phyloP scores from a whole-genome alignment of 1,284 basidiomycete genomes.

The Pseudomicrostroma phylloplanum region DNA sequence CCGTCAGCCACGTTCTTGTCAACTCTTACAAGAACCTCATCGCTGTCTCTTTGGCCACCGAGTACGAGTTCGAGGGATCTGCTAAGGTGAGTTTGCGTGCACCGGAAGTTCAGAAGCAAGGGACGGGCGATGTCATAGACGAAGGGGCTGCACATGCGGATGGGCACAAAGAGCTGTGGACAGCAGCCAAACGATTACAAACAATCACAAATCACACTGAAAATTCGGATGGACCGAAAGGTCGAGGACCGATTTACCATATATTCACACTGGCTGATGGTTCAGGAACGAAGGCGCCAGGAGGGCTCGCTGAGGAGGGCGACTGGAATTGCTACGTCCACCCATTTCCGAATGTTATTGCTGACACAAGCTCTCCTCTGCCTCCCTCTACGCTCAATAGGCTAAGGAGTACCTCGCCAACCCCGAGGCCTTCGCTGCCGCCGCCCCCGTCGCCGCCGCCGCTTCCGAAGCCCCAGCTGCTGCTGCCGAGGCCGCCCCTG shows the following conservation, averaged over 20 bases:
- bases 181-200: constrained; percentile 15
- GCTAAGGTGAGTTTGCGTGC: constrained; percentile 65
- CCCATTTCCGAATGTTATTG: not conserved
- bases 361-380: not conserved
- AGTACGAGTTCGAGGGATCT: constrained; percentile 88
- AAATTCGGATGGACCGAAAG: constrained; percentile 62
- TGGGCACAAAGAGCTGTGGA: no score
- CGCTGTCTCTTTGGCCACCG: constrained; percentile 81
- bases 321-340: constrained; percentile 11
- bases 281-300: not conserved
- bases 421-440: constrained; percentile 86
- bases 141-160: not conserved
- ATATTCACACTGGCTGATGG: constrained; percentile 12
- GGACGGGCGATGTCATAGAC: constrained; percentile 6
- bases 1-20: constrained; percentile 87
- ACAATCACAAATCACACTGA: constrained; percentile 58
- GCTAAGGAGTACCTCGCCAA: constrained; percentile 94
- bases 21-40: constrained; percentile 97
- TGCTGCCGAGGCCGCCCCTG: constrained; percentile 55
- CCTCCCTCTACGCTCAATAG: constrained; percentile 53
- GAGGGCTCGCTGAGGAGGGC: not conserved
- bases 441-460: constrained; percentile 63
- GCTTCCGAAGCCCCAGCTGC: constrained; percentile 58
- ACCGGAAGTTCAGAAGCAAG: constrained; percentile 28
- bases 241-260: constrained; percentile 14